Evolutionary conservation across 2,329 filamentous ascomycete species (phyloP), one percentile per base, ranked within the genome.

Genomic region (Penicillium sp.): DNA sequence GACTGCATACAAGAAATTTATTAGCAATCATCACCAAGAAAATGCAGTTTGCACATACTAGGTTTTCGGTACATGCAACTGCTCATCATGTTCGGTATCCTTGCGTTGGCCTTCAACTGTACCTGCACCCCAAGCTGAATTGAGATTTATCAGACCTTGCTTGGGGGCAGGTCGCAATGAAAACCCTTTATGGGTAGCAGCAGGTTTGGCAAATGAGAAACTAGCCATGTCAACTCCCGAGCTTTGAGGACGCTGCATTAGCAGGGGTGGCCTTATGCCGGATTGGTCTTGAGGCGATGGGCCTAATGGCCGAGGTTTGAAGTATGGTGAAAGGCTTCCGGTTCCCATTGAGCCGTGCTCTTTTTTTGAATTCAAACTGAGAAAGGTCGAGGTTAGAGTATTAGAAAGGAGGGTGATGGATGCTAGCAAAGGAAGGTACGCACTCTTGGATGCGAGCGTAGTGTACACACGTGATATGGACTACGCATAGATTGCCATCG

Each of bases 171-270:
- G 35, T 34, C 54, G 54, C 11, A 63, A 51, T 0, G 59, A 58
- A 29, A 64, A 64, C 0, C 41, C 44, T 26, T 55, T 62, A 18
- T 45, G 54, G 34, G 56, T 50, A 24, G 51, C 55, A 16, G 44
- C 52, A 20, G 65, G 68, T 41, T 61, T 68, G 13, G 61, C 51
- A 47, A 70, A 71, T 5, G 59, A 63, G 45, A 71, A 69, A 1
- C 51, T 52, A 7, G 55, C 29, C 14, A 54, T 37, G 35, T 69
- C 61, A 20, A 65, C 47, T 1, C 55, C 59, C 6, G 62, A 62
- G 34, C 56, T 67, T 16, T 54, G 43, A 10, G 66, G 67, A 1
- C 66, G 63, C 32, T 64, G 55, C 47, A 69, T 60, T 27, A 68
- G 50, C 6, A 61, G 41, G 20, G 61, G 53, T 14, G 50, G 44